Evolutionary conservation across 2,329 filamentous ascomycete species (phyloP).

Genomic region (Venturia oleaginea): DNA sequence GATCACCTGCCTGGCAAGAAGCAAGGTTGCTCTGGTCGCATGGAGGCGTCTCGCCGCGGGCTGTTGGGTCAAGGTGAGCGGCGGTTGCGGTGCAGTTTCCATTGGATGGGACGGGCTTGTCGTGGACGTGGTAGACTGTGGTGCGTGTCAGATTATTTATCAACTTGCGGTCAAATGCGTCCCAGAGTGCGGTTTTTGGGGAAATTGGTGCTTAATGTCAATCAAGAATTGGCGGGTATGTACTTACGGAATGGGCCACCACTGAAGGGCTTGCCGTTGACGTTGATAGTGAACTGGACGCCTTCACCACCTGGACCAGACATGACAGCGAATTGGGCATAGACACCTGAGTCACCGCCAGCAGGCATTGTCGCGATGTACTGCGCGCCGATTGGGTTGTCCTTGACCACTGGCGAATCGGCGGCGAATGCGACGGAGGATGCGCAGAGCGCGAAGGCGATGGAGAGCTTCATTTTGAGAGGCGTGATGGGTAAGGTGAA

Average conservation of each 20-base stretch:
- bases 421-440: constrained; percentile 1
- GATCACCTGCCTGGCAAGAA: constrained; percentile 36
- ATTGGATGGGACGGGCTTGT: constrained; percentile 30
- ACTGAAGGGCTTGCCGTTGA: constrained; percentile 6
- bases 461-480: not conserved
- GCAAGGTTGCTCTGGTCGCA: constrained; percentile 30
- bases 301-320: not conserved
- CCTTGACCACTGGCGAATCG: constrained; percentile 15
- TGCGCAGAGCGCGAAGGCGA: constrained; percentile 3
- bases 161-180: not conserved
- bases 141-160: not conserved
- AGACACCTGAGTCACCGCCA: constrained; percentile 14
- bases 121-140: constrained; percentile 38
- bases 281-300: constrained; percentile 14
- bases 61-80: constrained; percentile 35
- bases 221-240: too few relatives aligned
- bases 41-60: constrained; percentile 27
- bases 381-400: constrained; percentile 31
- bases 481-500: not conserved
- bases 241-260: constrained; percentile 10
- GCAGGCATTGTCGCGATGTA: constrained; percentile 25
- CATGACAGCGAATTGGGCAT: constrained; percentile 13
- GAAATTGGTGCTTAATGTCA: too few relatives aligned
- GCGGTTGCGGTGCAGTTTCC: constrained; percentile 36
- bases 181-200: not conserved